Conservation (phyloP, 164 flowering plant genomes). For the Annona cherimola region DNA sequence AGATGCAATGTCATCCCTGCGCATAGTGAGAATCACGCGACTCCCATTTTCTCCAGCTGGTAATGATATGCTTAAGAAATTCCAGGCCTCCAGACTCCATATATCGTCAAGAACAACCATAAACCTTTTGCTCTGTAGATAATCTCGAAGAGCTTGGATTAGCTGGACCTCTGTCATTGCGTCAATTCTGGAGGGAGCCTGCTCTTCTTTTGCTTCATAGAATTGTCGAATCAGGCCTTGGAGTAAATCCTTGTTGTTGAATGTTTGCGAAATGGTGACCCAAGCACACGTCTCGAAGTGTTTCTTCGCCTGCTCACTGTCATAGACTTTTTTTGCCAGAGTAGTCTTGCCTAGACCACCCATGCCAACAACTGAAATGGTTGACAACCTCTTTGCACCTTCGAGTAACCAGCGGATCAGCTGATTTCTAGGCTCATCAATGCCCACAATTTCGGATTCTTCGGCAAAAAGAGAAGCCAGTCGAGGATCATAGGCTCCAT, state of each 20-base stretch:
- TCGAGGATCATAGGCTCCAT: neutral
- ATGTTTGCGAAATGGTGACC: constrained; percentile 11
- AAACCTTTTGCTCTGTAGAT: neutral
- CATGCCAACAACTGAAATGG: constrained; percentile 14
- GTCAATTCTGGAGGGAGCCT: neutral
- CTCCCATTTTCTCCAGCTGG: no score
- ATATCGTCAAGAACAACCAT: no score
- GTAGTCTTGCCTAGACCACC: constrained; percentile 21
- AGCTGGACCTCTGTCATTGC: constrained; percentile 25
- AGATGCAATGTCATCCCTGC: no score
- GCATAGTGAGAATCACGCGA: no score
- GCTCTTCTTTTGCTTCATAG: neutral
- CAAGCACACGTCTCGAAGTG: constrained; percentile 20
- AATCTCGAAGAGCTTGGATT: neutral
- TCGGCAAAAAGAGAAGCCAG: neutral
- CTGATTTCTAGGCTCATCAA: neutral
- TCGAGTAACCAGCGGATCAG: constrained; percentile 20
- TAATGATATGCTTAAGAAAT: no score
- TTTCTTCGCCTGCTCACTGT: neutral
- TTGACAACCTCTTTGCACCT: neutral
- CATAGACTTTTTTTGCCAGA: constrained; percentile 13
- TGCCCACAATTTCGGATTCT: neutral
- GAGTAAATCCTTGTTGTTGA: neutral
- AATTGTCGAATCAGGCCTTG: constrained; percentile 1
- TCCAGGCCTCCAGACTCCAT: no score